Conservation (phyloP, 2,329 filamentous ascomycete species). For the Aspergillus aculeatinus region DNA sequence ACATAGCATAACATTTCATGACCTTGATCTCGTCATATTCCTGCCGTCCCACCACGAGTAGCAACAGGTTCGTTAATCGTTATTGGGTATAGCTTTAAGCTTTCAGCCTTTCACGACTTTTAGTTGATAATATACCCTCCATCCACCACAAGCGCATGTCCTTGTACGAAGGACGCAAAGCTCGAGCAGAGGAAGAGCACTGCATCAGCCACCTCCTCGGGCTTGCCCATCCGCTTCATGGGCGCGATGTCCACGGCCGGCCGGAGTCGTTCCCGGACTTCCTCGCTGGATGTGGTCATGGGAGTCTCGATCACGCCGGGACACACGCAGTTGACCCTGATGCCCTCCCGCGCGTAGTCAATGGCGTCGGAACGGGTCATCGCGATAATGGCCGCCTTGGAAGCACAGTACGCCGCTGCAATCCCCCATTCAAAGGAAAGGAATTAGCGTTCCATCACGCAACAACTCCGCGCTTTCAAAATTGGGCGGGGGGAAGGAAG, state of each 20-base stretch:
- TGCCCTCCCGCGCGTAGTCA: constrained; percentile 49
- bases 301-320: constrained; percentile 50
- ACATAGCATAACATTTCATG: too few relatives aligned
- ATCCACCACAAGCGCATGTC: constrained; percentile 54
- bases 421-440: background rate
- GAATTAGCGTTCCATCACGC: too few relatives aligned
- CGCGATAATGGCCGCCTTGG: constrained; percentile 59
- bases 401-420: constrained; percentile 56
- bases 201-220: constrained; percentile 51
- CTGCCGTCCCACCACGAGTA: too few relatives aligned
- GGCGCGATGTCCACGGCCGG: constrained; percentile 50
- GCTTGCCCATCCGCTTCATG: constrained; percentile 53
- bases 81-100: background rate
- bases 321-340: constrained; percentile 38
- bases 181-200: constrained; percentile 52
- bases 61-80: background rate
- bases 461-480: background rate
- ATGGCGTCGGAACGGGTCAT: constrained; percentile 59
- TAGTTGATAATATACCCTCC: constrained; percentile 52
- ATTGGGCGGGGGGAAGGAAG: background rate
- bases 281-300: constrained; percentile 45
- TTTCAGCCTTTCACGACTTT: background rate
- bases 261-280: constrained; percentile 41
- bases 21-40: too few relatives aligned
- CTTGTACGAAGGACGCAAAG: constrained; percentile 53